Evolutionary conservation across 202 grass and related monocot species (phyloP), one percentile per base, ranked within the genome.

Genomic region (Eragrostis tef): DNA sequence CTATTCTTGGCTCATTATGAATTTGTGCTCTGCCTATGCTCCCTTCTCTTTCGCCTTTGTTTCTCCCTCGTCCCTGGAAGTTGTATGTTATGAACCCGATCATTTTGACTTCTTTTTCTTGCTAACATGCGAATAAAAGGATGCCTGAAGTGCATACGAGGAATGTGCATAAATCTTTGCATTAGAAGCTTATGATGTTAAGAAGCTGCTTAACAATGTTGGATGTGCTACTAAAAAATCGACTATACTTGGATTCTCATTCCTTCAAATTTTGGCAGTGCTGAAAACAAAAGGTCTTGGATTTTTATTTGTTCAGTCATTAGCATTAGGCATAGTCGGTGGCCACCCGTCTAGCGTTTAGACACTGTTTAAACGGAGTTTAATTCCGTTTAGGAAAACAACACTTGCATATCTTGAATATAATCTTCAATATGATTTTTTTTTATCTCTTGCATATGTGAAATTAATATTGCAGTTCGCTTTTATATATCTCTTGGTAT

Each of bases 1-100:
- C 24, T 65, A 11, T 83, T 65, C 17, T 71, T 83, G 77, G 68
- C 22, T 86, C 56, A 72, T 71, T 85, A 46, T 78, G 47, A 69
- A 62, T 58, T 62, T 75, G 41, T 26, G 13, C 60, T 60, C 15
- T 43, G n/a, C 27, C 39, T 84, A 34, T 50, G 58, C 22, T 61
- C 16, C 74, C 47, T 42, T 13, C 19, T 6, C 29, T 26, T 60
- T 46, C 59, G 36, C 63, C 63, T 75, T 59, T 58, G 27, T 10
- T 13, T 6, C 7, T 24, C 4, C 19, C 11, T 14, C 0, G 0
- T 72, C 49, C 58, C 50, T 58, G 9, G 43, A 41, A 36, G 19
- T 61, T 77, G n/a, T 71, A 31, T 72, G 12, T 64, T 77, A 36
- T 5, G 2, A 26, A 65, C 60, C 26, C 36, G 10, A 19, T 67